These are phyloP conservation scores for Galerina sulciceps DNA, from an alignment of 768 basidiomycete genomes.

Conservation along the genomic window DNA sequence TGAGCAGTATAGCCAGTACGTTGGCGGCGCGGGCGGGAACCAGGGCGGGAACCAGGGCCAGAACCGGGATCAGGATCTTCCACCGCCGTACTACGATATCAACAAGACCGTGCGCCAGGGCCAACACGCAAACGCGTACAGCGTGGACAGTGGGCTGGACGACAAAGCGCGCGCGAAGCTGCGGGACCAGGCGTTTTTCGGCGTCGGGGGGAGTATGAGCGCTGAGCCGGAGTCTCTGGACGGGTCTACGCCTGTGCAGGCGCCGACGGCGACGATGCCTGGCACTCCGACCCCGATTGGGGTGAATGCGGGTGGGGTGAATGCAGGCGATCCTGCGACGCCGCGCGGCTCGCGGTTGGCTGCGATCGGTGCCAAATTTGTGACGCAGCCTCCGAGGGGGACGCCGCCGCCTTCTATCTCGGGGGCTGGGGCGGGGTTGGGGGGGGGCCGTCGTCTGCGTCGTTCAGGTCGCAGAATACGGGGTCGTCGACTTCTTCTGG, in stretches of 20 bases:
- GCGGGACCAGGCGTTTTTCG: background rate
- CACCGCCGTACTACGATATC: background rate
- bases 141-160: background rate
- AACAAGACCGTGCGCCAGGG: conserved; percentile 10
- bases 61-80: no score
- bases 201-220: background rate
- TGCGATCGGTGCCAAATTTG: background rate
- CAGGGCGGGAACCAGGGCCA: no score
- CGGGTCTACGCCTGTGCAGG: background rate
- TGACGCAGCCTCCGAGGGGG: conserved; percentile 19
- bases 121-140: background rate
- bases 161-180: background rate
- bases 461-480: conserved; percentile 11
- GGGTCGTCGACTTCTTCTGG: conserved; percentile 10
- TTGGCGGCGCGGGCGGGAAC: no score
- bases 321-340: background rate
- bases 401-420: conserved; percentile 16
- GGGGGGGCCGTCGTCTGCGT: conserved; percentile 1
- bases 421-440: background rate
- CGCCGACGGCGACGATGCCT: background rate
- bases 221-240: conserved; percentile 11
- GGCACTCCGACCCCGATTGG: background rate
- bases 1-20: background rate
- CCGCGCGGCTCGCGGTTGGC: background rate
- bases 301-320: no score